Percentiles rank a stretch among this genome's conserved stretches.
These are phyloP conservation scores for Solanum infundibuliforme DNA, from an alignment of 257 asterid species.

Conservation along the genomic window DNA sequence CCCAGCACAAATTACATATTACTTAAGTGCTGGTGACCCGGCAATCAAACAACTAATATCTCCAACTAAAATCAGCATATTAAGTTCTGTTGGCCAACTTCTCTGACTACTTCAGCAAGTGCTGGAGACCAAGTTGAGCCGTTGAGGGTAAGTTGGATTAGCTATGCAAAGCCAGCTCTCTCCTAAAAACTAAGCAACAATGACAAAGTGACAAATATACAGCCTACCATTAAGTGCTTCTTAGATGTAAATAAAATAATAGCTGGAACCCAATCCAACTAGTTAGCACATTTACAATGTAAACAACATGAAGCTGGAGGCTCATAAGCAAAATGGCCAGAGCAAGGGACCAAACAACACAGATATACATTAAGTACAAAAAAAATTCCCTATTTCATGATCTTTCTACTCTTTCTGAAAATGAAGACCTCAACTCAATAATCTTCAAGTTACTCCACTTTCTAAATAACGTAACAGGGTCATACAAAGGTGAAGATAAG, in stretches of 20 bases:
- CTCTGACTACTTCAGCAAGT: not conserved
- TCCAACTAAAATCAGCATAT: not conserved
- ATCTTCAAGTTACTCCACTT: not conserved
- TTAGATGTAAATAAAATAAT: not conserved
- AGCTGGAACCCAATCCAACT: not conserved
- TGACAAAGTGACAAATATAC: not conserved
- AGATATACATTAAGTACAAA: not conserved
- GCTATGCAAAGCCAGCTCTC: not conserved
- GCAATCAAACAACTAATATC: not conserved
- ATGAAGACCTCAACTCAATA: not conserved
- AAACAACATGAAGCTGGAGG: not conserved
- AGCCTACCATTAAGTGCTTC: not conserved
- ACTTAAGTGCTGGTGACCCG: not conserved
- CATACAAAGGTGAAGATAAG: not conserved
- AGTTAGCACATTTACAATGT: not conserved
- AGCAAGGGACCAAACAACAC: not conserved
- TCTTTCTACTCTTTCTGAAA: not conserved
- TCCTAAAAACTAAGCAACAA: not conserved
- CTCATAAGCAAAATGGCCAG: not conserved
- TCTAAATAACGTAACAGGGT: not conserved
- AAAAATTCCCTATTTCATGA: not conserved
- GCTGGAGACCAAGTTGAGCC: not conserved
- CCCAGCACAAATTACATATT: not conserved
- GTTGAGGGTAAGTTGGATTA: not conserved
- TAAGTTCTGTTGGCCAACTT: not conserved